phyloP scores from a whole-genome alignment of 768 basidiomycete species.

The Trametes meyenii region DNA sequence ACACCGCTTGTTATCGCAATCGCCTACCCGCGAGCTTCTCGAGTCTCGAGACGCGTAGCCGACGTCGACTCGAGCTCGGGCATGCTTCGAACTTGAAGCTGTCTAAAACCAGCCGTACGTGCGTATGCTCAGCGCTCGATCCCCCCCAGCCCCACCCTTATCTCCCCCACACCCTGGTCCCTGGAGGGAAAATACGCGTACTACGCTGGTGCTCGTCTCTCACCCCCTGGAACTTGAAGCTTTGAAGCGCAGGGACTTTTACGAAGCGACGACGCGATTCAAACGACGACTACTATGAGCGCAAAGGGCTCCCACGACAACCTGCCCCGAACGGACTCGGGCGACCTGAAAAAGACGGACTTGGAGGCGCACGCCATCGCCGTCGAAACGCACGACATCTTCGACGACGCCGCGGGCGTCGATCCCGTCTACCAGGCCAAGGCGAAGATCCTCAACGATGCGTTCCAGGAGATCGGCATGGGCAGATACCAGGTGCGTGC shows the following conservation, averaged over 20 bases:
- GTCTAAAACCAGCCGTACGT: not conserved
- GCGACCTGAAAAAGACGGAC: not conserved
- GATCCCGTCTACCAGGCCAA: slow-evolving; percentile 53
- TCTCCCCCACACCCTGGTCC: not conserved
- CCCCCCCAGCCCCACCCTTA: not conserved
- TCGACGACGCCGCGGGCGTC: slow-evolving; percentile 29
- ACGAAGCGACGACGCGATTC: not conserved
- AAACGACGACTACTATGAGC: not conserved
- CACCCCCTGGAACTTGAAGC: no score
- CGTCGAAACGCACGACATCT: slow-evolving; percentile 16
- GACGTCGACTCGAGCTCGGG: not conserved
- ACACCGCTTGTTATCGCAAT: slow-evolving; percentile 12
- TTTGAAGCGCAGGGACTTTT: no score
- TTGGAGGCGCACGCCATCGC: slow-evolving; percentile 3
- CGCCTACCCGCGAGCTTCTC: not conserved
- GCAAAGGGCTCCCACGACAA: slow-evolving; percentile 1
- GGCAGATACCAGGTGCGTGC: slow-evolving; percentile 50
- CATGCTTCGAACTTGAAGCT: not conserved
- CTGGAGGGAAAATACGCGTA: not conserved
- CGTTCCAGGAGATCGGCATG: slow-evolving; percentile 56
- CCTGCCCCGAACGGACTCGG: not conserved
- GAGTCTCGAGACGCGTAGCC: not conserved
- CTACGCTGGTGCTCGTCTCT: no score
- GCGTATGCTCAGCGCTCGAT: not conserved
- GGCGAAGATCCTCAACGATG: slow-evolving; percentile 47